Evolutionary conservation across 1,284 basidiomycete species (phyloP), one percentile per base, ranked within the genome.

Genomic region (Ceratorhiza oryzae-sativae): DNA sequence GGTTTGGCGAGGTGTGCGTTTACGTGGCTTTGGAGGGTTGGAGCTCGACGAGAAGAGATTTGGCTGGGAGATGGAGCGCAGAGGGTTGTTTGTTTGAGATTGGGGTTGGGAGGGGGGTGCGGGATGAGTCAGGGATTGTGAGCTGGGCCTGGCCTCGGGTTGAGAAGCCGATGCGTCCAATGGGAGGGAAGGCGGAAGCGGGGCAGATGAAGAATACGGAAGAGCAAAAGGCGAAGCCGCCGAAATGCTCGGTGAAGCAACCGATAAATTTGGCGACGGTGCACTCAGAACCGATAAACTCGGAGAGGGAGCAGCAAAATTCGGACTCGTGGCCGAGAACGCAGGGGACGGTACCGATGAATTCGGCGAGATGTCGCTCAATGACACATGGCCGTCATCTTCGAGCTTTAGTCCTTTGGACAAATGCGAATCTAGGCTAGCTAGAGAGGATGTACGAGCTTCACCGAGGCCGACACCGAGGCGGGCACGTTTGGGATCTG

Each of bases 211-310:
- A 39, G 61, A 20, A 39, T 63, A 39, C 5, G 61, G 46, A 46
- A 45, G 41, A 32, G 59, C 12, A 39, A 34, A 63, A 6, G 61
- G 61, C 30, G 61, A 63, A 63, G 61, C 61, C 6, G 61, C 61
- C 30, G 61, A 63, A 46, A 63, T 49, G 18, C 10, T 46, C 25
- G 61, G 61, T 13, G 61, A 63, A n/a, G 23, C 3, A 1, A 30
- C 45, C 15, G 61, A 49, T 23, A 46, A 20, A 13, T 45, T 34
- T 8, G 61, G 61, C 6, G 61, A 63, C 9, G 46, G 45, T 3
- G 46, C 61, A 46, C 41, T 20, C 15, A 36, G 18, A 20, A 25
- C 61, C 30, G 61, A 63, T 20, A 63, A 20, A 30, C 13, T 46
- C 45, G 61, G 61, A 18, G 61, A 63, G 18, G 61, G 41, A 15